Evolutionary conservation across 176 grass and related monocot genomes (phyloP).

Genomic region (Thalia dealbata): DNA sequence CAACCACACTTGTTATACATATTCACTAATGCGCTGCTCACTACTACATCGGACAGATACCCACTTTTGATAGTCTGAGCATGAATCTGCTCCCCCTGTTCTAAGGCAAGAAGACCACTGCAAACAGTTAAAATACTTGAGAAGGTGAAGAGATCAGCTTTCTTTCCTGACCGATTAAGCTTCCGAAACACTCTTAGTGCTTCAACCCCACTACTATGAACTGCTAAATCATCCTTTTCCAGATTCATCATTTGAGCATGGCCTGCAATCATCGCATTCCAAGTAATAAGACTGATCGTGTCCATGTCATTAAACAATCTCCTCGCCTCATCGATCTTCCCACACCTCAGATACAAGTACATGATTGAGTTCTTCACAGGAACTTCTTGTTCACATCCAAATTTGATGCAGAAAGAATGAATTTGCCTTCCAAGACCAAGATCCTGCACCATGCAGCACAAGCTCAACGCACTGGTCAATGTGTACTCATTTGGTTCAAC

Average conservation of each 20-base stretch:
- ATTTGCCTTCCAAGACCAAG: constrained; percentile 59
- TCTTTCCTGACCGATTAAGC: constrained; percentile 39
- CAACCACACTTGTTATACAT: constrained; percentile 88
- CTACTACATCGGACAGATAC: constrained; percentile 65
- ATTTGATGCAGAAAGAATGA: constrained; percentile 64
- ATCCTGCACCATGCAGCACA: constrained; percentile 49
- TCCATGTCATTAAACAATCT: constrained; percentile 55
- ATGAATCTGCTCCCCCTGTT: constrained; percentile 74
- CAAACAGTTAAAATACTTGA: constrained; percentile 68
- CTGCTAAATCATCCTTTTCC: constrained; percentile 55
- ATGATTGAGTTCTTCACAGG: constrained; percentile 61
- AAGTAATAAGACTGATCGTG: constrained; percentile 44
- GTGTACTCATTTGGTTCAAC: constrained; percentile 58
- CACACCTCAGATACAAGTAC: constrained; percentile 66
- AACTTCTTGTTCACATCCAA: constrained; percentile 40
- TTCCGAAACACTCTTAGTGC: constrained; percentile 57
- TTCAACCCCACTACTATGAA: constrained; percentile 42
- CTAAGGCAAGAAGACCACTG: constrained; percentile 63
- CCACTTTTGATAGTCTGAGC: constrained; percentile 62
- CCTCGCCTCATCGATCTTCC: constrained; percentile 46
- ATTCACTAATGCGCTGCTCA: constrained; percentile 67
- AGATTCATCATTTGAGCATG: constrained; percentile 58
- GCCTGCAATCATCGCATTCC: constrained; percentile 67
- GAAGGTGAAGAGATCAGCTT: constrained; percentile 70
- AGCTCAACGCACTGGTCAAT: constrained; percentile 55